Base-by-base conservation (phyloP, 169 alveolate genomes). In the Eimeria sp. region DNA sequence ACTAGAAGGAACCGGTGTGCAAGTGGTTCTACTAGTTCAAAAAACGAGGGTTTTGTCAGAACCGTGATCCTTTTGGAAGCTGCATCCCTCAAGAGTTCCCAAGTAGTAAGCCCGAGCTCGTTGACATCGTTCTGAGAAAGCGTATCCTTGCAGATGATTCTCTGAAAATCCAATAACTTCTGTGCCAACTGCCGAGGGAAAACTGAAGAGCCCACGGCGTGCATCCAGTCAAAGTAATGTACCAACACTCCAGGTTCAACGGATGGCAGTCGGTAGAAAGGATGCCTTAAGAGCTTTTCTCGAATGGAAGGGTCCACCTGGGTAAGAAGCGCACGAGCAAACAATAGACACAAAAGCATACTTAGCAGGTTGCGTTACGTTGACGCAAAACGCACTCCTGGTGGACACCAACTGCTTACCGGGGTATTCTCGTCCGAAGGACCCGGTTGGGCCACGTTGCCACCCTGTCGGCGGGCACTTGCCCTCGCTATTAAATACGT, bases 1-100 rank as follows among this genome's bases (percentile, higher is more conserved):
- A 49, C 73, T 30, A 54, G 16, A 51, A 82, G 90, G 51, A 82
- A 82, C n/a, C 90, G 72, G 13, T n/a, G 18, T 10, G 90, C 10
- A 7, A 54, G 20, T 25, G 87, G 61, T 76, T 22, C 87, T 25
- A 49, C 14, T 45, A 76, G 9, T 6, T 49, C 65, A 22, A 45
- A 18, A 45, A 22, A 18, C 16, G 84, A 45, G 27, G 51, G n/a
- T 9, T 47, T 76, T 43, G 45, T 16, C 61, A 49, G 40, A 25
- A 11, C 1, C 22, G 20, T 11, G 16, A 16, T 20, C 86, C 22
- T 14, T 4, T 40, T 20, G 43, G 57, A 43, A 7, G 27, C 18
- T 14, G 87, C 63, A 45, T 9, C 43, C 43, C 43, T 49, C 87
- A 43, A 9, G 13, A 76, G 61, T 0, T 76, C 65, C 61, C 61